Percentiles rank a stretch among this genome's conserved stretches.
Evolutionary conservation across 2,329 filamentous ascomycete genomes (phyloP).

Genomic region (Xylaria multiplex): DNA sequence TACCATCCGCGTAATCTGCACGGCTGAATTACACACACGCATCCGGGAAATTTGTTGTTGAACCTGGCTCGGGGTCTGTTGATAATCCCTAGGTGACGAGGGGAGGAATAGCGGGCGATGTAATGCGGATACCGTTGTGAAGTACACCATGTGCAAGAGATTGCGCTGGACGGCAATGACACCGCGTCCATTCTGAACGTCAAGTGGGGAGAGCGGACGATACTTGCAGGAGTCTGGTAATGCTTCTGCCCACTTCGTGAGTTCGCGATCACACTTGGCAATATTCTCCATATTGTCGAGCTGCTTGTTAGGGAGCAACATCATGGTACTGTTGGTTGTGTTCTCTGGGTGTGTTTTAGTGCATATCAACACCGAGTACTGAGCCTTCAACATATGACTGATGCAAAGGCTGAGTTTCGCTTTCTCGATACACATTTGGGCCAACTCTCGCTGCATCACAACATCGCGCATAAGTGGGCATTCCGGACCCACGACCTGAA

Average conservation of each 20-base stretch:
- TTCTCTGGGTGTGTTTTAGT: constrained; percentile 81
- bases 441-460: constrained; percentile 79
- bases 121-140: constrained; percentile 88
- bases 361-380: constrained; percentile 90
- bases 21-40: constrained; percentile 84
- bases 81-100: constrained; percentile 66
- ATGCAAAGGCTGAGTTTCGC: constrained; percentile 90
- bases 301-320: constrained; percentile 89
- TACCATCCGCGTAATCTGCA: constrained; percentile 86
- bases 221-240: constrained; percentile 79
- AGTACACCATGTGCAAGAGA: constrained; percentile 93
- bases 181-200: constrained; percentile 68
- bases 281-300: constrained; percentile 85
- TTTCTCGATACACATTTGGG: constrained; percentile 90
- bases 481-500: constrained; percentile 73
- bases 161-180: constrained; percentile 77
- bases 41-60: constrained; percentile 86
- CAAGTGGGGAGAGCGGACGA: constrained; percentile 62
- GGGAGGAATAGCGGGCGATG: constrained; percentile 92
- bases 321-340: constrained; percentile 81
- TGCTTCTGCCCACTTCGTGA: constrained; percentile 79
- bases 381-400: constrained; percentile 86
- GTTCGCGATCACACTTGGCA: constrained; percentile 78
- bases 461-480: constrained; percentile 78
- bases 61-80: constrained; percentile 70